These are phyloP conservation scores for Cocos nucifera DNA, from an alignment of 176 grass and related monocot genomes.

Conservation along the genomic window DNA sequence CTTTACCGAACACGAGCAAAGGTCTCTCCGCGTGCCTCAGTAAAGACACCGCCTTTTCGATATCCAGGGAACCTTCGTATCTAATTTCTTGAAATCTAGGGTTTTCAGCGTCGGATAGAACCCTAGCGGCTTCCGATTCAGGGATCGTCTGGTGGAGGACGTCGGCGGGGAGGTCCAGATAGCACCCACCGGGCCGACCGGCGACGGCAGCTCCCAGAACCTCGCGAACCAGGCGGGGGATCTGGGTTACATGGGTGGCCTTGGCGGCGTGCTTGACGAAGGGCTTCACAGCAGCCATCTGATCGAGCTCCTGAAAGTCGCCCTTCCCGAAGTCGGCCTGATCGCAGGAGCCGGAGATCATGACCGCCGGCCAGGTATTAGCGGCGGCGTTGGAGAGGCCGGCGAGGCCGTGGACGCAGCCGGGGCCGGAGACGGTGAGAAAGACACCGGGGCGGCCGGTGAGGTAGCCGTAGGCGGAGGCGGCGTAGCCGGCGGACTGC, in stretches of 20 bases:
- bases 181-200: slow-evolving; percentile 68
- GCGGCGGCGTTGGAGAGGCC: slow-evolving; percentile 77
- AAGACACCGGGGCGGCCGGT: slow-evolving; percentile 54
- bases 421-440: slow-evolving; percentile 85
- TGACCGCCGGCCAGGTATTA: slow-evolving; percentile 77
- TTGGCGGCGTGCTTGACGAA: slow-evolving; percentile 78
- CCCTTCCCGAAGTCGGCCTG: slow-evolving; percentile 65
- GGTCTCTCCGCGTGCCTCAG: slow-evolving; percentile 62
- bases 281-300: slow-evolving; percentile 64
- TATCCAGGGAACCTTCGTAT: slow-evolving; percentile 8
- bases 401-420: slow-evolving; percentile 78
- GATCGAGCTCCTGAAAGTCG: slow-evolving; percentile 96
- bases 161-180: slow-evolving; percentile 82
- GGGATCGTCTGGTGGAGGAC: slow-evolving; percentile 82
- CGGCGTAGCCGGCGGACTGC: slow-evolving; percentile 82
- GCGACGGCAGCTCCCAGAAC: slow-evolving; percentile 43
- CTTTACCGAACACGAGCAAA: slow-evolving; percentile 75
- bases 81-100: slow-evolving; percentile 20
- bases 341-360: slow-evolving; percentile 85
- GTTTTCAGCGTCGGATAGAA: slow-evolving; percentile 28
- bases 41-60: slow-evolving; percentile 44
- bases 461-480: slow-evolving; percentile 77
- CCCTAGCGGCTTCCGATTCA: slow-evolving; percentile 38
- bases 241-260: slow-evolving; percentile 49
- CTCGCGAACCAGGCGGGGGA: slow-evolving; percentile 64